Evolutionary conservation across 176 grass and related monocot species (phyloP), one percentile per base, ranked within the genome.

Genomic region (Elaeis guineensis): DNA sequence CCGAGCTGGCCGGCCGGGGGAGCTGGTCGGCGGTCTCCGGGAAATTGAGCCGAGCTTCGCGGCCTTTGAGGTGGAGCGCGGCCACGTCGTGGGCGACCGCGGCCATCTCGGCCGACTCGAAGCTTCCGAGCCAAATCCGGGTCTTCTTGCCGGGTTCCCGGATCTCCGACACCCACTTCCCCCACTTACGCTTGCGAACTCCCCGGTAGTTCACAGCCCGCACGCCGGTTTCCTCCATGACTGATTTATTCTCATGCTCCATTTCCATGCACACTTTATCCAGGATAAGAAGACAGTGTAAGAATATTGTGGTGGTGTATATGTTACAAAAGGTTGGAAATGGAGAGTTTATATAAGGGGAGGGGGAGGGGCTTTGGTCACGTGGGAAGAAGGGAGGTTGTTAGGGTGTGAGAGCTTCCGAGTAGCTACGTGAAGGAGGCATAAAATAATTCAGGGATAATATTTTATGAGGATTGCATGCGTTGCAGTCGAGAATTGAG

Each of bases 141-240:
- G 67, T 58, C 72, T 83, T 89, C 19, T 78, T 84, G 6, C 85
- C 77, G 0, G 85, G 85, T 50, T 84, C 77, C 17, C 85, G 58
- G 77, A 89, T 89, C 72, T 89, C 85, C 2, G 80, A 89, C 16
- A 84, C 85, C 85, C 85, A 89, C 67, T 83, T 89, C 16, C 85
- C 85, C 85, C 85, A 89, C 48, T 83, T 84, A 25, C 77, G 59
- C 65, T 77, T 57, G 69, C 85, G 17, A 54, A 89, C 80, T 19
- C 80, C 85, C 0, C 80, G 61, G 71, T 85, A 96, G 69, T 86
- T 79, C 58, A 49, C 59, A 1, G 54, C 64, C 17, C 21, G 17
- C 24, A 3, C 62, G n/a, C 55, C 4, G 54, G 1, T 39, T 2
- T 83, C 76, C 71, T 75, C 72, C 44, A 44, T 21, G 12, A n/a